These are phyloP conservation scores for Colletotrichum australisinense DNA, from an alignment of 2,329 filamentous ascomycete genomes.

Conservation along the genomic window DNA sequence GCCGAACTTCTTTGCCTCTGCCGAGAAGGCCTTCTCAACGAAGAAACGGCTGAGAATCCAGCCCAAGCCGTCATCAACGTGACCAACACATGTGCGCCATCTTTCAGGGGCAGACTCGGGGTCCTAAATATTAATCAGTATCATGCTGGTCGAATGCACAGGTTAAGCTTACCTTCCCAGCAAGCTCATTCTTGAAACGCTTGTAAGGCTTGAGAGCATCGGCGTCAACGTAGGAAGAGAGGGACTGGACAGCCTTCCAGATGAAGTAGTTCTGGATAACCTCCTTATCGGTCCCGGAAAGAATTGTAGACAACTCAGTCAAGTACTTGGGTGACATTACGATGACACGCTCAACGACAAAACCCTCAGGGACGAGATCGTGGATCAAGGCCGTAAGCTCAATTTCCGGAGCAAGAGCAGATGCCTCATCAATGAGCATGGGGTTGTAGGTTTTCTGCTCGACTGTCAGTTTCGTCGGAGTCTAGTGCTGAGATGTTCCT, in stretches of 20 bases:
- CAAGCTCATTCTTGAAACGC: slow-evolving; percentile 69
- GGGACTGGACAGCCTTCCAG: slow-evolving; percentile 71
- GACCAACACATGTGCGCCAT: slow-evolving; percentile 73
- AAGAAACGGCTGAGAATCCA: slow-evolving; percentile 81
- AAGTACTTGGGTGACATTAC: slow-evolving; percentile 71
- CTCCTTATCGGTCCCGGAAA: slow-evolving; percentile 64
- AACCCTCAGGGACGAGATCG: slow-evolving; percentile 61
- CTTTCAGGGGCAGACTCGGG: slow-evolving; percentile 71
- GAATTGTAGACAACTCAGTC: slow-evolving; percentile 65
- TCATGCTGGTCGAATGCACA: neutral
- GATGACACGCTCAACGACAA: slow-evolving; percentile 65
- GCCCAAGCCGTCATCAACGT: slow-evolving; percentile 67
- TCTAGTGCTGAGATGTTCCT: no score
- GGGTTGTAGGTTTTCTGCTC: slow-evolving; percentile 74
- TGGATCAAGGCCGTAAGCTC: slow-evolving; percentile 63
- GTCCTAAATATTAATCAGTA: slow-evolving; percentile 50
- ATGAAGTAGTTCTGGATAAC: slow-evolving; percentile 71
- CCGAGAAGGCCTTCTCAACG: slow-evolving; percentile 74
- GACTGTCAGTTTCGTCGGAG: slow-evolving; percentile 32
- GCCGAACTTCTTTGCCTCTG: slow-evolving; percentile 73
- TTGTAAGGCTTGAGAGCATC: slow-evolving; percentile 69
- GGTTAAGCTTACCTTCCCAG: slow-evolving; percentile 58
- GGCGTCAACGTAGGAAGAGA: slow-evolving; percentile 66
- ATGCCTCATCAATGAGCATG: slow-evolving; percentile 65
- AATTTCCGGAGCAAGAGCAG: slow-evolving; percentile 66